Base-by-base conservation (phyloP, 345 rosid genomes). In the Eucalyptus caleyi region DNA sequence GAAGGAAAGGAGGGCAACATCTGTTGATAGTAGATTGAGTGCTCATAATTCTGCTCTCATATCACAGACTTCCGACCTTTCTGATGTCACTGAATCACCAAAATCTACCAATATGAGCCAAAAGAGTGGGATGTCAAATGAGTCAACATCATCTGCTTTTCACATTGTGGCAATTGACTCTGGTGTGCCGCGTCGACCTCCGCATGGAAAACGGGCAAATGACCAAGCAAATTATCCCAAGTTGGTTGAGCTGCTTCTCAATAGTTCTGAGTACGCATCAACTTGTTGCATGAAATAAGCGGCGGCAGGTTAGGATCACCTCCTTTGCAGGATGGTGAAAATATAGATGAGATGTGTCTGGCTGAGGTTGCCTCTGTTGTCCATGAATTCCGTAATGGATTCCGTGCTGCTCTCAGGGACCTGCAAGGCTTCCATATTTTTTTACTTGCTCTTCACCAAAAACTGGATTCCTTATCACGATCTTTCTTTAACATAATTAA, bases 111-210 rank as follows among this genome's bases (percentile, higher is more conserved):
- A 92, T 87, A 90, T 93, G 80, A 93, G 94, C 90, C 83, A 89
- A 59, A 90, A 92, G 93, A 94, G 95, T 91, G 95, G 91, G 80
- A 91, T 92, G 92, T 95, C 95, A 89, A 94, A 93, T 86, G 93
- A 93, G 53, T 92, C 95, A 12, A 86, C 89, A 9, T 83, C 91
- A 88, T 87, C 96, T 89, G 95, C 94, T 90, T 94, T 93, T 89
- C 95, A 94, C 86, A 93, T 96, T 65, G 96, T 98, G 69, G 97
- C 98, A 86, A 98, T 97, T 92, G 99, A 98, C 94, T 96, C 99
- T 15, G 96, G 96, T 86, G 98, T 98, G 93, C 99, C 99, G 42
- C 97, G 99, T 50, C 93, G 99, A 32, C 99, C 99, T 90, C 99
- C 99, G 69, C 97, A 97, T 80, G 99, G 96, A 89, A 98, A 97